Evolutionary conservation across 2,329 filamentous ascomycete species (phyloP).

Genomic region (Pestalotiopsis sp.): DNA sequence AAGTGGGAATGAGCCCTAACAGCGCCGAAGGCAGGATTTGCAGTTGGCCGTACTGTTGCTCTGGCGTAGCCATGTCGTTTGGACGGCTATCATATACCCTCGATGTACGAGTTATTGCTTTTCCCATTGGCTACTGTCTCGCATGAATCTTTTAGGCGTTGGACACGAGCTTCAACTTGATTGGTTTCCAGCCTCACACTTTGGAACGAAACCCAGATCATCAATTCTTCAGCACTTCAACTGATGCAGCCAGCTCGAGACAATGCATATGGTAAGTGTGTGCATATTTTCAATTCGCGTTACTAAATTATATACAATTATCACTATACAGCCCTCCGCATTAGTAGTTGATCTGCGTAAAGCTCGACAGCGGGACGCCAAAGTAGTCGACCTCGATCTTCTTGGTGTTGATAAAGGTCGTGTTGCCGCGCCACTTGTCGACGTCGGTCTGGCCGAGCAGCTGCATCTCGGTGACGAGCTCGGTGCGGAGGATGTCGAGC

Average conservation of each 20-base stretch:
- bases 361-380: slow-evolving; percentile 8
- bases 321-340: neutral
- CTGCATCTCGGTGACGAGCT: slow-evolving; percentile 32
- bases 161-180: too few relatives aligned
- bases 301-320: neutral
- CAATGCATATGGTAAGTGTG: neutral
- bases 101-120: too few relatives aligned
- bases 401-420: slow-evolving; percentile 15
- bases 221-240: too few relatives aligned
- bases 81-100: too few relatives aligned
- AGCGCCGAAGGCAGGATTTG: too few relatives aligned
- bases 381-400: slow-evolving; percentile 16
- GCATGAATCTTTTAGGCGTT: too few relatives aligned
- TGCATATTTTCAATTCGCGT: neutral
- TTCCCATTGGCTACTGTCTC: too few relatives aligned
- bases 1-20: too few relatives aligned
- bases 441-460: slow-evolving; percentile 13
- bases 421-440: slow-evolving; percentile 14
- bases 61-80: too few relatives aligned
- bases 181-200: too few relatives aligned
- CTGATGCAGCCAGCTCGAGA: neutral
- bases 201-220: too few relatives aligned
- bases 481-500: slow-evolving; percentile 45
- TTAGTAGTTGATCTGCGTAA: neutral
- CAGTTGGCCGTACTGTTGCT: too few relatives aligned